A percentile compares a stretch with the other conserved stretches of the same genome.
These are phyloP conservation scores for Dothideomycetes sp. DNA, from an alignment of 2,329 filamentous ascomycete genomes.

Conservation along the genomic window DNA sequence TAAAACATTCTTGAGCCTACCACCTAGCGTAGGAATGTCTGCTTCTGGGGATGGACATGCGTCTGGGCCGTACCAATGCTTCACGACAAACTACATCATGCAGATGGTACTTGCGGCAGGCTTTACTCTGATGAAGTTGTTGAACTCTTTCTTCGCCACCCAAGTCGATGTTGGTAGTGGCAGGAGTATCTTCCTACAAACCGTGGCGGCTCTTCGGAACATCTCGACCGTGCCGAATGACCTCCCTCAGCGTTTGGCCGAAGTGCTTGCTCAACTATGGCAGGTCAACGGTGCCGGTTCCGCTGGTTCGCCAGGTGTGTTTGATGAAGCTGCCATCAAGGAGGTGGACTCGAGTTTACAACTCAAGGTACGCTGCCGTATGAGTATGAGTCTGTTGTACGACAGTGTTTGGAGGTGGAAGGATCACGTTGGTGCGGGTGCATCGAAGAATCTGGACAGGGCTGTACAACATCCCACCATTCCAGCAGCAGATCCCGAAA, in stretches of 20 bases:
- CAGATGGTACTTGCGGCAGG: slow-evolving; percentile 79
- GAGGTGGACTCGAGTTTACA: slow-evolving; percentile 53
- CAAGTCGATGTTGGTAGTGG: slow-evolving; percentile 62
- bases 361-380: slow-evolving; percentile 71
- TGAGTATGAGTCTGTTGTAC: slow-evolving; percentile 78
- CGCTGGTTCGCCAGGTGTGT: slow-evolving; percentile 22
- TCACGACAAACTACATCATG: slow-evolving; percentile 66
- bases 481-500: slow-evolving; percentile 5
- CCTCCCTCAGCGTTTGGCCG: slow-evolving; percentile 67
- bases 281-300: slow-evolving; percentile 41
- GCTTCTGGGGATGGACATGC: slow-evolving; percentile 8
- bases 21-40: slow-evolving; percentile 30
- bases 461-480: slow-evolving; percentile 73
- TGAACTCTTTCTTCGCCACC: slow-evolving; percentile 66
- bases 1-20: slow-evolving; percentile 57
- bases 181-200: slow-evolving; percentile 59
- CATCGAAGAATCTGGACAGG: slow-evolving; percentile 39
- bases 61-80: slow-evolving; percentile 35
- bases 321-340: slow-evolving; percentile 23
- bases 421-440: slow-evolving; percentile 54
- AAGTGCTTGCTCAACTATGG: slow-evolving; percentile 84
- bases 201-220: slow-evolving; percentile 59
- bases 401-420: slow-evolving; percentile 82
- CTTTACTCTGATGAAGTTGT: slow-evolving; percentile 65
- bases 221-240: slow-evolving; percentile 72